Evolutionary conservation across 768 basidiomycete species (phyloP).

Genomic region (Kwoniella dendrophila): DNA sequence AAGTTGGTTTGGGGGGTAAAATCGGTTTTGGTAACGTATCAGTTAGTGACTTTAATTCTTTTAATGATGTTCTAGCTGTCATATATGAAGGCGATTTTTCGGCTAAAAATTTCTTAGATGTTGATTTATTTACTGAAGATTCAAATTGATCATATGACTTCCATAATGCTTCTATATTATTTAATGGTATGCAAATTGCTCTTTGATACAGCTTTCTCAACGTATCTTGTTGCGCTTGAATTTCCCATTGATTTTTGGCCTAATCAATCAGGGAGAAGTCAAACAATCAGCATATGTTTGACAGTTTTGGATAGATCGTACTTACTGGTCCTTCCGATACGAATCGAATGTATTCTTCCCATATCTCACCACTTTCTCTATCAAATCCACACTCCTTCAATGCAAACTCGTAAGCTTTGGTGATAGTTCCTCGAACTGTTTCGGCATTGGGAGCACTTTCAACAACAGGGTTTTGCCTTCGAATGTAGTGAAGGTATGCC

Average conservation of each 20-base stretch:
- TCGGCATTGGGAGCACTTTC: constrained; percentile 54
- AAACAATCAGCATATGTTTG: too few species aligned
- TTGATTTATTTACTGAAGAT: constrained; percentile 81
- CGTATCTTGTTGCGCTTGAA: constrained; percentile 91
- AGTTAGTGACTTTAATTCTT: constrained; percentile 71
- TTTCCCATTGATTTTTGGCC: constrained; percentile 87
- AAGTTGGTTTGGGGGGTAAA: constrained; percentile 71
- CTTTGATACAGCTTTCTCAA: constrained; percentile 89
- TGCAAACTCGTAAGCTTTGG: constrained; percentile 90
- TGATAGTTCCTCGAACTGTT: constrained; percentile 72
- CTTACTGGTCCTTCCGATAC: constrained; percentile 75
- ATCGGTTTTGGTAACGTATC: constrained; percentile 67
- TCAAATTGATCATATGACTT: constrained; percentile 91
- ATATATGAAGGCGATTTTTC: constrained; percentile 92
- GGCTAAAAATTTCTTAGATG: constrained; percentile 92
- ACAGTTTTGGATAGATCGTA: constrained; percentile 30
- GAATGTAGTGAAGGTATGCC: constrained; percentile 90
- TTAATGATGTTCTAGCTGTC: constrained; percentile 87
- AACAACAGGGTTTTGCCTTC: constrained; percentile 65
- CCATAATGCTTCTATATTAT: constrained; percentile 91
- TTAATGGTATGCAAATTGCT: constrained; percentile 90
- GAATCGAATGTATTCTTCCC: constrained; percentile 92
- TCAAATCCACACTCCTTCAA: constrained; percentile 86
- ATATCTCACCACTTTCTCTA: constrained; percentile 86
- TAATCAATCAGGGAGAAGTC: constrained; percentile 35